Percentiles rank a stretch among this genome's conserved stretches.
phyloP scores from a whole-genome alignment of 1,284 basidiomycete genomes.

The Papiliotrema terrestris region DNA sequence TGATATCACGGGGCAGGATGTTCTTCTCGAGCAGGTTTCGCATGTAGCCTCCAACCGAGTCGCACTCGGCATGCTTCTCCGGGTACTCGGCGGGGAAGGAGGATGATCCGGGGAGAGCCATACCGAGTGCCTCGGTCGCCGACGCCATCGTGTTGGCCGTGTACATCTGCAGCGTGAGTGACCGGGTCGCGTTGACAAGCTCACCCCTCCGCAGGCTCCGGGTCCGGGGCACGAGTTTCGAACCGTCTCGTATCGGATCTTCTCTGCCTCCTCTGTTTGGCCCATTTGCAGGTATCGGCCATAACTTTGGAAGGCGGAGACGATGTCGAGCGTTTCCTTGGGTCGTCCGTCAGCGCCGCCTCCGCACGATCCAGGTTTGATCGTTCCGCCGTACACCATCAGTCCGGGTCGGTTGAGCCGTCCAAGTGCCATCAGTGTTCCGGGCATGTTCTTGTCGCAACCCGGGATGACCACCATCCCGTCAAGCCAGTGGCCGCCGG shows the following conservation, averaged over 20 bases:
- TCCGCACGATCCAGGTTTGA: slow-evolving; percentile 82
- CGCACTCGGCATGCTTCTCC: slow-evolving; percentile 74
- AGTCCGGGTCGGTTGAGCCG: slow-evolving; percentile 88
- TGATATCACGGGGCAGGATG: slow-evolving; percentile 89
- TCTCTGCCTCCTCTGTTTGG: slow-evolving; percentile 75
- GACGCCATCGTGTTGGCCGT: slow-evolving; percentile 97
- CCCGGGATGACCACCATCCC: slow-evolving; percentile 95
- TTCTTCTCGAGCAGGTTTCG: slow-evolving; percentile 82
- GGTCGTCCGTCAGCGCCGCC: slow-evolving; percentile 41
- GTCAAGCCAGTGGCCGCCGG: slow-evolving; percentile 97
- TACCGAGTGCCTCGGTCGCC: slow-evolving; percentile 84
- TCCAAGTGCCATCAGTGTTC: slow-evolving; percentile 87
- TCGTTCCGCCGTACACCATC: slow-evolving; percentile 97
- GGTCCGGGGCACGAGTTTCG: slow-evolving; percentile 91
- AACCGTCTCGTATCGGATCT: slow-evolving; percentile 74
- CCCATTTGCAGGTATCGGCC: slow-evolving; percentile 89
- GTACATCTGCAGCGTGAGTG: slow-evolving; percentile 54
- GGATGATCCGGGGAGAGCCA: slow-evolving; percentile 94
- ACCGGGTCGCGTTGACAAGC: slow-evolving; percentile 34
- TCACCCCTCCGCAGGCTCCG: slow-evolving; percentile 90
- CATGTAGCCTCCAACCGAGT: slow-evolving; percentile 74
- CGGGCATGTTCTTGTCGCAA: slow-evolving; percentile 98
- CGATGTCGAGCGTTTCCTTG: slow-evolving; percentile 72
- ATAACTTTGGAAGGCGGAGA: slow-evolving; percentile 93
- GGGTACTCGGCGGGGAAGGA: slow-evolving; percentile 88